Base-by-base conservation (phyloP, 2,329 filamentous ascomycete species). In the Lachnellula hyalina region DNA sequence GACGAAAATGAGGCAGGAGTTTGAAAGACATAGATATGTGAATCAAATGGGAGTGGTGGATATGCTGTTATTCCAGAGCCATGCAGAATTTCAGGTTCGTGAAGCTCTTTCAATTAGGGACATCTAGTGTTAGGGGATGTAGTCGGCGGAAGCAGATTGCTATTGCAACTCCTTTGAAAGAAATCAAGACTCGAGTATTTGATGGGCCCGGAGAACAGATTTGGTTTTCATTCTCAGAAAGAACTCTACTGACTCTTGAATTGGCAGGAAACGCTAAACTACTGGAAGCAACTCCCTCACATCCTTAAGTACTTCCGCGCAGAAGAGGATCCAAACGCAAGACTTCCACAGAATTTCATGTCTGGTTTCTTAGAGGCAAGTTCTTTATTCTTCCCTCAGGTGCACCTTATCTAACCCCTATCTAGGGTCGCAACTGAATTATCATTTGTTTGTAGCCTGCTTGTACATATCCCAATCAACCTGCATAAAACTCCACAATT, bases 231-330 rank as follows among this genome's bases (percentile, higher is more conserved):
- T 34, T 28, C 23, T 25, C 35, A 23, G 15, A 28, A 42, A 36
- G 15, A 49, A 32, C 9, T 41, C 25, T 12, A 32, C 40, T 34
- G 25, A 45, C 14, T 25, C 53, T 34, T 32, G 28, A 11, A 38
- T 40, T 40, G 21, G 54, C 65, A 96, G 92, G 94, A 99, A 81
- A 99, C 89, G 52, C 84, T 99, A 80, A 99, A 99, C 78, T 99
- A 89, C 81, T 99, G 94, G 94, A 96, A 96, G 76, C 94, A 99
- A 75, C 81, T 92, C 59, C 89, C 89, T 61, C 94, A 99, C 73
- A 82, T 99, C 65, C 90, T 99, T 82, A 91, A 94, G 67, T 99
- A 96, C 75, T 99, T 97, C 81, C 85, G 92, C 71, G 81, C 85
- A 66, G 92, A 97, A 73, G 90, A 84, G 78, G 90, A 84, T 72